Evolutionary conservation across 306 rosid species (phyloP).

Genomic region (Herpetospermum pedunculosum): DNA sequence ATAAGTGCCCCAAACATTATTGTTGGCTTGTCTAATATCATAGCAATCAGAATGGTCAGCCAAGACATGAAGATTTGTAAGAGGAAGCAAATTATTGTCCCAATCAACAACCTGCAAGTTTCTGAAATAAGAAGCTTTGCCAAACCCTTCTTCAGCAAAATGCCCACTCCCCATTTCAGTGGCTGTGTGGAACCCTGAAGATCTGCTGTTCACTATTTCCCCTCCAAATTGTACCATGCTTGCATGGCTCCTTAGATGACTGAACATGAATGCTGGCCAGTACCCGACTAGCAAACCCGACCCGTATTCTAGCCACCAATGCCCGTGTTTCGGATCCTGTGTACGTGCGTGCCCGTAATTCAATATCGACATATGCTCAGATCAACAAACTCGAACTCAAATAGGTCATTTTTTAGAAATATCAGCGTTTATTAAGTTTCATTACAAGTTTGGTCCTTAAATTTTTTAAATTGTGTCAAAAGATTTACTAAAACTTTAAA

Average conservation of each 20-base stretch:
- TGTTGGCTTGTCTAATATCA: conserved; percentile 47
- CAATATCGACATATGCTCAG: not conserved
- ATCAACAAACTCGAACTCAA: too few relatives aligned
- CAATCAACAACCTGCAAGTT: conserved; percentile 62
- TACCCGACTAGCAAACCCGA: conserved; percentile 56
- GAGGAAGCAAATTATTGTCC: conserved; percentile 67
- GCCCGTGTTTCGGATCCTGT: conserved; percentile 70
- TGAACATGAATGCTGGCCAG: conserved; percentile 62
- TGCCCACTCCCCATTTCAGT: conserved; percentile 78
- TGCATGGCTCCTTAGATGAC: conserved; percentile 58
- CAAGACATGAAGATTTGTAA: conserved; percentile 40
- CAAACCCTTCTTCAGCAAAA: conserved; percentile 57
- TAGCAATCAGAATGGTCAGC: conserved; percentile 67
- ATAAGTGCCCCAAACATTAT: conserved; percentile 62
- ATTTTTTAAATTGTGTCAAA: too few relatives aligned
- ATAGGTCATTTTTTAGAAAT: too few relatives aligned
- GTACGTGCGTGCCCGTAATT: not conserved
- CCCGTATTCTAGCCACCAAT: conserved; percentile 74
- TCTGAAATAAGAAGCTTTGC: conserved; percentile 64
- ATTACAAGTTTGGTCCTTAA: too few relatives aligned
- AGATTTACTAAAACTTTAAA: too few relatives aligned
- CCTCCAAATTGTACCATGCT: conserved; percentile 74
- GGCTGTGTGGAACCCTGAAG: conserved; percentile 53
- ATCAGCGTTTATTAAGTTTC: too few relatives aligned
- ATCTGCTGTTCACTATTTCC: conserved; percentile 49